Conservation (phyloP, 257 asterid genomes). For the Nicotiana tomentosiformis region DNA sequence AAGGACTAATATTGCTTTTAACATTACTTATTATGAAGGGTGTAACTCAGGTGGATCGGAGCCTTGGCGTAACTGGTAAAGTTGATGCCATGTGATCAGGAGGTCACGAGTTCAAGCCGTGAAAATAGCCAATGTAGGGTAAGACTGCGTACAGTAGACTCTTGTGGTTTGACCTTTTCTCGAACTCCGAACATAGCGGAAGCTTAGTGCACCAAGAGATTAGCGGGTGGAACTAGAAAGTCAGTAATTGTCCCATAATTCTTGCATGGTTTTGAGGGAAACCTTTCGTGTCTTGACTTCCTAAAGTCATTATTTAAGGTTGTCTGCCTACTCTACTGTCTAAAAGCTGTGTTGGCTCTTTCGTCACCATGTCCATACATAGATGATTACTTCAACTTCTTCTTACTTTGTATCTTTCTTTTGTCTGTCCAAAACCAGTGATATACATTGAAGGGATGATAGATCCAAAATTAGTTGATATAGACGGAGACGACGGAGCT, state of each 20-base stretch:
- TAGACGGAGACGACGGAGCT: no score
- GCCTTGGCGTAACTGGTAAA: no score
- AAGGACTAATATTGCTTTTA: not conserved
- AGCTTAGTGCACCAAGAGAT: no score
- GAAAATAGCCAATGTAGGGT: no score
- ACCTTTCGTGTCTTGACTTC: not conserved
- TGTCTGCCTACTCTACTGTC: not conserved
- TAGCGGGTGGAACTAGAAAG: not conserved
- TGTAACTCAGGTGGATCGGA: no score
- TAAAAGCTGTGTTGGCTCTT: not conserved
- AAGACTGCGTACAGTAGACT: no score
- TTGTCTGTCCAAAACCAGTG: not conserved
- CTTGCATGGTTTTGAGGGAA: constrained; percentile 23
- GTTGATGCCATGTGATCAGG: fast-evolving
- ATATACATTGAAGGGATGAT: no score
- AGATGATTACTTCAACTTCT: not conserved
- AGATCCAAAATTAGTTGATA: no score
- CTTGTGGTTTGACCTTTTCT: fast-evolving
- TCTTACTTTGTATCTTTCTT: not conserved
- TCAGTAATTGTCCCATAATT: constrained; percentile 15
- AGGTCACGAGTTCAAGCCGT: no score
- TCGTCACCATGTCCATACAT: not conserved
- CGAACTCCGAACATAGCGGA: fast-evolving
- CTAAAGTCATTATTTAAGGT: not conserved
- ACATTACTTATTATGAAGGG: no score